Evolutionary conservation across 2,329 filamentous ascomycete species (phyloP).

Genomic region (Beauveria rudraprayagi): DNA sequence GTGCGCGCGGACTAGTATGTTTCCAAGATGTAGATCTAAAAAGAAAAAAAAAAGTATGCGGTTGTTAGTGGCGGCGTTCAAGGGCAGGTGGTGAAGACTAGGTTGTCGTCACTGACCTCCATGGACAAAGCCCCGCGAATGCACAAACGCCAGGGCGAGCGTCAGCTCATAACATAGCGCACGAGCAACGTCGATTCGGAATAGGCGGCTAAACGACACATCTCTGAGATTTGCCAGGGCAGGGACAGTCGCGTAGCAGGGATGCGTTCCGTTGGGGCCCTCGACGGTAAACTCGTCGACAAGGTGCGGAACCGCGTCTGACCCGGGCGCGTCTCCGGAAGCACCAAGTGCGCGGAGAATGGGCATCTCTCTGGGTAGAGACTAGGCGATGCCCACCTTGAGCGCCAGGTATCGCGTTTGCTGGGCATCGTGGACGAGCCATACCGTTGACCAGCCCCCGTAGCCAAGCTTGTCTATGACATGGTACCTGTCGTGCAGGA

Average conservation of each 20-base stretch:
- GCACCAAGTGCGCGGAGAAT: neutral
- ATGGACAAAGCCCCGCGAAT: constrained; percentile 3
- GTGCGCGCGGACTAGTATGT: neutral
- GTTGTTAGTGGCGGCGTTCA: too few relatives aligned
- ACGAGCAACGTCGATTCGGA: constrained; percentile 3
- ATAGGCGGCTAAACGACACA: neutral
- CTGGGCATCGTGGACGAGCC: constrained; percentile 10
- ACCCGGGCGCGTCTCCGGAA: neutral
- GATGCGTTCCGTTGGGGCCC: neutral
- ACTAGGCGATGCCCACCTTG: constrained; percentile 11
- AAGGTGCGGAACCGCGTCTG: neutral
- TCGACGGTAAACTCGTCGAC: constrained; percentile 2
- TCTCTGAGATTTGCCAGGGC: neutral
- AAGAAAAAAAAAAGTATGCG: neutral
- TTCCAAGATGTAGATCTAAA: neutral
- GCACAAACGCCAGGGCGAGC: constrained; percentile 8
- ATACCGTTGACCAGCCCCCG: constrained; percentile 12
- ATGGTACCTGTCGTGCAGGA: constrained; percentile 8
- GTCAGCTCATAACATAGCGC: neutral
- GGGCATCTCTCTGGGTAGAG: neutral
- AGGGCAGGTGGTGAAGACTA: neutral
- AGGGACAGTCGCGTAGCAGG: neutral
- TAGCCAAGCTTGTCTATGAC: constrained; percentile 14
- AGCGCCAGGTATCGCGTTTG: constrained; percentile 7
- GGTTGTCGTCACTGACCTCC: neutral